phyloP scores from a whole-genome alignment of 345 rosid genomes.

The Angophora floribunda region DNA sequence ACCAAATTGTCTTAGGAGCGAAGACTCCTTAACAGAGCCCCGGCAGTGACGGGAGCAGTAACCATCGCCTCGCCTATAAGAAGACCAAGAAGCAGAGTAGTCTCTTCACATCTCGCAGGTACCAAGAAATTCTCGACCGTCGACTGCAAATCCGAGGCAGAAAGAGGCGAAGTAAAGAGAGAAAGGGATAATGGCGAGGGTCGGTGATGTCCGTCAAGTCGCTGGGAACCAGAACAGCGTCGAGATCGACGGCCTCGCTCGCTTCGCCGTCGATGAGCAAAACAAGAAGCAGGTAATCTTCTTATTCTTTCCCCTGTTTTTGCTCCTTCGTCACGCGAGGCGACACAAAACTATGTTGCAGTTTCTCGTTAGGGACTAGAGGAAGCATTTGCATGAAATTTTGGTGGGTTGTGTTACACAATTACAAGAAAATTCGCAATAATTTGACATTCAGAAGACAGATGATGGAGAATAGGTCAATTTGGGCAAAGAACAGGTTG shows the following conservation, averaged over 20 bases:
- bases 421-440: neutral
- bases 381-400: neutral
- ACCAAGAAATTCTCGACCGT: neutral
- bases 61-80: neutral
- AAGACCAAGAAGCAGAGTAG: neutral
- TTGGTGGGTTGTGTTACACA: neutral
- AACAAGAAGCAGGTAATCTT: slow-evolving; percentile 62
- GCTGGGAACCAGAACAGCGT: slow-evolving; percentile 39
- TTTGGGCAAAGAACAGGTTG: neutral
- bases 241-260: slow-evolving; percentile 60
- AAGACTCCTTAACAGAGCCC: neutral
- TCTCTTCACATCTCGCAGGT: neutral
- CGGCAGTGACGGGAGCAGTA: neutral
- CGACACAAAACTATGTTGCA: neutral
- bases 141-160: neutral
- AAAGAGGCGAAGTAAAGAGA: neutral
- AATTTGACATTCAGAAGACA: neutral
- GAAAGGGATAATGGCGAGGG: slow-evolving; percentile 24
- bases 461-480: neutral
- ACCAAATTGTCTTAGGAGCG: neutral
- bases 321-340: neutral
- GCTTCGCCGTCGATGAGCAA: slow-evolving; percentile 84
- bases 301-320: no score
- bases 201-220: slow-evolving; percentile 54
- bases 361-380: neutral